Conservation (phyloP, 352 stramenopile species). For the Globisporangium recalcitrans region DNA sequence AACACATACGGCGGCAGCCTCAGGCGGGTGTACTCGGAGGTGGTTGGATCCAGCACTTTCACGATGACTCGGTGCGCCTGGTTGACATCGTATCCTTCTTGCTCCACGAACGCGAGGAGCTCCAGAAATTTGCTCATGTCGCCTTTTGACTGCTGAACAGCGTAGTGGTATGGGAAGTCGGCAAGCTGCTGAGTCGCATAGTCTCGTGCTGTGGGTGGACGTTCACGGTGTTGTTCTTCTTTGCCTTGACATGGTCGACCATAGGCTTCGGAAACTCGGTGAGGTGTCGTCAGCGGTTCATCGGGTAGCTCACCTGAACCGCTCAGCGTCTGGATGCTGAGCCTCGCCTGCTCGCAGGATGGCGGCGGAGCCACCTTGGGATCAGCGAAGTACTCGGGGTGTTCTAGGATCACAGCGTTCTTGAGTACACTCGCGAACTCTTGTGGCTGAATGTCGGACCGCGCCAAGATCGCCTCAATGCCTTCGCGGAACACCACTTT, state of each 20-base stretch:
- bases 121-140: not conserved
- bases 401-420: not conserved
- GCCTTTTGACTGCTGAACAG: not conserved
- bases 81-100: constrained; percentile 2
- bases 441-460: not conserved
- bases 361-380: not conserved
- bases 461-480: not conserved
- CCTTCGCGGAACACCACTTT: not conserved
- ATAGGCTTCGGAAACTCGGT: too few species aligned
- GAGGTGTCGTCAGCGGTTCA: too few species aligned
- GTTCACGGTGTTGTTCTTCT: too few species aligned
- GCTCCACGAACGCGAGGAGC: not conserved
- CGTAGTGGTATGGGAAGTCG: too few species aligned
- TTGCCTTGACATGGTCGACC: too few species aligned
- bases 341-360: too few species aligned
- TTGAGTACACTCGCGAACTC: not conserved
- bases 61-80: not conserved
- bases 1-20: constrained; percentile 2
- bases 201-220: not conserved
- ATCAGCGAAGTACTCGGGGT: not conserved
- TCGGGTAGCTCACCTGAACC: too few species aligned
- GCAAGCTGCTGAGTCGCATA: too few species aligned
- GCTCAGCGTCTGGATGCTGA: too few species aligned
- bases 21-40: not conserved
- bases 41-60: not conserved